phyloP scores from a whole-genome alignment of 2,329 filamentous ascomycete genomes.

The Ciborinia camelliae region DNA sequence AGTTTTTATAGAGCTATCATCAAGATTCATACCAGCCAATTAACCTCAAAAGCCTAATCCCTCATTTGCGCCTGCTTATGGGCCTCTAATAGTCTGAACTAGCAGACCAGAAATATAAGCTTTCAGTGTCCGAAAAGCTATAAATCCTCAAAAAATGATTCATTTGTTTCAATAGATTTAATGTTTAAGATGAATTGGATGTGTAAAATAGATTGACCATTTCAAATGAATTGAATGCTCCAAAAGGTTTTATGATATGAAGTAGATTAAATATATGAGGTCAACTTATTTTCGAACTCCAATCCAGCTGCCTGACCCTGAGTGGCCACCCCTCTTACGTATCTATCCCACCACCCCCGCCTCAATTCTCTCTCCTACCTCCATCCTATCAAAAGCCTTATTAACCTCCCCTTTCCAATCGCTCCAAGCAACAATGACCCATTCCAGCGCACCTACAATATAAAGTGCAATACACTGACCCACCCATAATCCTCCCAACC shows the following conservation, averaged over 20 bases:
- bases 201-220: background rate
- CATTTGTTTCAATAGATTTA: background rate
- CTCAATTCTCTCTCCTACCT: slow-evolving; percentile 41
- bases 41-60: slow-evolving; percentile 16
- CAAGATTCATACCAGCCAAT: background rate
- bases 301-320: background rate
- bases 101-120: background rate
- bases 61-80: background rate
- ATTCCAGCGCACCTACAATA: slow-evolving; percentile 73
- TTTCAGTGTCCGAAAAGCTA: background rate
- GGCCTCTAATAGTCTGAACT: background rate
- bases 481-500: slow-evolving; percentile 74
- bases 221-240: background rate
- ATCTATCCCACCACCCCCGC: slow-evolving; percentile 16
- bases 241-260: background rate
- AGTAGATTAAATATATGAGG: background rate
- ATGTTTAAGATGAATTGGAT: background rate
- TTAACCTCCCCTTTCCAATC: slow-evolving; percentile 73
- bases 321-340: background rate
- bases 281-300: background rate
- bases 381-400: slow-evolving; percentile 68
- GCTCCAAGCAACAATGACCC: slow-evolving; percentile 73
- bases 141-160: background rate
- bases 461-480: slow-evolving; percentile 80
- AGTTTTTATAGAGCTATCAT: too few relatives aligned